Evolutionary conservation across 2,329 filamentous ascomycete species (phyloP), one percentile per base, ranked within the genome.

Genomic region (Orbilia quercus): DNA sequence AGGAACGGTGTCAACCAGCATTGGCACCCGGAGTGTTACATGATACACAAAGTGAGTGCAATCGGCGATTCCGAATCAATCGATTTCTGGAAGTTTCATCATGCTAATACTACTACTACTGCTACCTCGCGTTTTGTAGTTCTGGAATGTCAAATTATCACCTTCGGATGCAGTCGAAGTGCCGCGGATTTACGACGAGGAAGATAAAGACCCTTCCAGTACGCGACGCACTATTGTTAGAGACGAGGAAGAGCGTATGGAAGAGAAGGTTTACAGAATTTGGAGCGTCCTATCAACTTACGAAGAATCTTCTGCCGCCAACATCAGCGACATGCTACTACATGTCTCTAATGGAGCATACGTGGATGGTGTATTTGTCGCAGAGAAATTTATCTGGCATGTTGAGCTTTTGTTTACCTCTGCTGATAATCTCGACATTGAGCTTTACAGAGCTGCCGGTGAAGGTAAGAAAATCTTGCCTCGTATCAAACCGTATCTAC

Each of bases 11-110:
- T 96, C 80, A 97, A 98, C 79, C 95, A 99, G 79, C 95, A 99
- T 80, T 99, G 95, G 95, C 95, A 99, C 80, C 95, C 95, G 1
- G 95, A 99, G 82, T 99, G 95, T 81, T 99, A 99, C 82, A 99
- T 99, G 95, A 99, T 99, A 75, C 95, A 99, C 83, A 99, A 99
- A 76, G 77, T 78, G 47, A 44, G 75, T n/a, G n/a, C n/a, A n/a
- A n/a, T n/a, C n/a, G n/a, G n/a, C 67, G 34, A 40, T 38, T 3
- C 31, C 22, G 45, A 53, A 44, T 12, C n/a, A 63, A 12, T 31
- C 40, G 16, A 40, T 9, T n/a, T n/a, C 1, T 38, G 45, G n/a
- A 12, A n/a, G n/a, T 23, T 36, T 34, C 42, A 28, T 23, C 31
- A 60, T 47, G 44, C 48, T 67, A 51, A 73, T 53, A 14, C 57